A percentile compares a stretch with the other conserved stretches of the same genome.
Conservation (phyloP, 805 yeast genomes). For the Ogataea polymorpha region DNA sequence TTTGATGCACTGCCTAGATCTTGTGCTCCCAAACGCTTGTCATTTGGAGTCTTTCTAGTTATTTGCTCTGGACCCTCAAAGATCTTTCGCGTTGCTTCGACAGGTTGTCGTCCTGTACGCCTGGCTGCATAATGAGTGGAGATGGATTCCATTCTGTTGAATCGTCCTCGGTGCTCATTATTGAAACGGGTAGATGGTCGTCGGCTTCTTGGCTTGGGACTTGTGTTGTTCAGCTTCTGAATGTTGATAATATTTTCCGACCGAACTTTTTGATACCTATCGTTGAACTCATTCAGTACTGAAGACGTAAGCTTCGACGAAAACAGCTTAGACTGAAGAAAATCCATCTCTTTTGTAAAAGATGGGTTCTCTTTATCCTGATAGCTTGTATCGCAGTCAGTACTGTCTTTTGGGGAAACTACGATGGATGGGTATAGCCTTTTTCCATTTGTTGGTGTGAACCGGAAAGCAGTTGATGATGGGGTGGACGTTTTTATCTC, state of each 20-base stretch:
- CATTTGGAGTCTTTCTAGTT: conserved; percentile 20
- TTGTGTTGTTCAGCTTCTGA: conserved; percentile 24
- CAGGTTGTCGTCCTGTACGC: conserved; percentile 16
- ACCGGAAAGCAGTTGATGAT: conserved; percentile 26
- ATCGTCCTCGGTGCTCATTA: conserved; percentile 42
- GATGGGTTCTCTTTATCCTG: conserved; percentile 29
- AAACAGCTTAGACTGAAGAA: conserved; percentile 43
- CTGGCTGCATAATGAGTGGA: conserved; percentile 45
- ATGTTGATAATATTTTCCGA: conserved; percentile 24
- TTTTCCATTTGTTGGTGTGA: conserved; percentile 31
- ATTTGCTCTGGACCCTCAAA: conserved; percentile 4
- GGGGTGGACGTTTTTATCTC: conserved; percentile 17
- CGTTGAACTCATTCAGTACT: conserved; percentile 43
- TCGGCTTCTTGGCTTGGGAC: conserved; percentile 24
- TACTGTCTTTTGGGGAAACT: conserved; percentile 17
- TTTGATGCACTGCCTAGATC: conserved; percentile 31
- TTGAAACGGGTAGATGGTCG: conserved; percentile 40
- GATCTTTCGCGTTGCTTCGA: conserved; percentile 2
- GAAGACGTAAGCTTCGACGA: conserved; percentile 45
- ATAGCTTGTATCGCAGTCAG: conserved; percentile 27
- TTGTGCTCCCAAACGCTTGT: conserved; percentile 23
- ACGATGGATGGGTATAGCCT: conserved; percentile 25
- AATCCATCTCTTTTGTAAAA: conserved; percentile 30
- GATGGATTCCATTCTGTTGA: conserved; percentile 50
- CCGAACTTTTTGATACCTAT: conserved; percentile 39